These are phyloP conservation scores for Wickerhamiella brachini DNA, from an alignment of 805 yeast genomes.

Conservation along the genomic window DNA sequence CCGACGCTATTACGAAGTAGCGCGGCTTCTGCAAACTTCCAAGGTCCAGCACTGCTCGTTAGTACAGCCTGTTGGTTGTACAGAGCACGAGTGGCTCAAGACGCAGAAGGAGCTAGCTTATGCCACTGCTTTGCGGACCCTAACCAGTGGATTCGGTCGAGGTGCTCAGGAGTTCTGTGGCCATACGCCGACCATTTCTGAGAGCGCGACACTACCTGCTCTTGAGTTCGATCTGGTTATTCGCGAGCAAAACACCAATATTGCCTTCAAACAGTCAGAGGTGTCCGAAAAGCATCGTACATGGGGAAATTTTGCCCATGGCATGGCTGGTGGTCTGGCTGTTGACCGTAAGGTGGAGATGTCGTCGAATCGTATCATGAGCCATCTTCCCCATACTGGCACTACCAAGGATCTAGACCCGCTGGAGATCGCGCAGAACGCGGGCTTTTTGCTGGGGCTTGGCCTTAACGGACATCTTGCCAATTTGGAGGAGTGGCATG, in stretches of 20 bases:
- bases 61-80: conserved; percentile 27
- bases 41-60: conserved; percentile 38
- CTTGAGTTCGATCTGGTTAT: conserved; percentile 55
- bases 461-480: conserved; percentile 85
- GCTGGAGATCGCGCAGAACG: conserved; percentile 56
- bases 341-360: conserved; percentile 43
- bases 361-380: conserved; percentile 43
- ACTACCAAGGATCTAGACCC: not conserved
- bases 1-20: conserved; percentile 63
- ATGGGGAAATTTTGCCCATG: conserved; percentile 90
- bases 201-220: conserved; percentile 65
- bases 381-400: conserved; percentile 34
- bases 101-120: conserved; percentile 45
- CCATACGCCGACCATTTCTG: conserved; percentile 68
- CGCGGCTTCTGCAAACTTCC: conserved; percentile 57
- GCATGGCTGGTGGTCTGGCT: conserved; percentile 74
- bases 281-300: conserved; percentile 37
- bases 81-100: conserved; percentile 44
- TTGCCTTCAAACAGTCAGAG: conserved; percentile 41
- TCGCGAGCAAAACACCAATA: conserved; percentile 51
- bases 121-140: conserved; percentile 52
- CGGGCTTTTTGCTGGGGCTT: conserved; percentile 84
- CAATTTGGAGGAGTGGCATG: conserved; percentile 87
- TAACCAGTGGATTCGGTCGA: conserved; percentile 65
- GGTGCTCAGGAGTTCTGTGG: conserved; percentile 59